Percentiles rank a stretch among this genome's conserved stretches.
Evolutionary conservation across 129 eudicot species (phyloP).

Genomic region (Cynara cardunculus): DNA sequence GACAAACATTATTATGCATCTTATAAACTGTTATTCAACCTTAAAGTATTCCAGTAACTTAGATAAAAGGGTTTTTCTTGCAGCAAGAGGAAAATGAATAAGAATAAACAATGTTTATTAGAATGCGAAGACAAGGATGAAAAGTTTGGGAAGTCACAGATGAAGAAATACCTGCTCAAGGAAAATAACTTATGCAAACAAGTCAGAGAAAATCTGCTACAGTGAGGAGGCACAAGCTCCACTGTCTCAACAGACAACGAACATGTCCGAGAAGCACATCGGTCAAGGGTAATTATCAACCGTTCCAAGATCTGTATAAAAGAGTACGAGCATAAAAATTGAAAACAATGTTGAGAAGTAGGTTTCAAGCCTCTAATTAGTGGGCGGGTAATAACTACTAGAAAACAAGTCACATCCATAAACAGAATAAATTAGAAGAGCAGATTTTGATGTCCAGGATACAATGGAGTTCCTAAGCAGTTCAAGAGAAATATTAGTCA

Average conservation of each 20-base stretch:
- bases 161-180: constrained; percentile 66
- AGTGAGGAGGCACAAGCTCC: constrained; percentile 91
- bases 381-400: not conserved
- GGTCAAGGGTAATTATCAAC: constrained; percentile 77
- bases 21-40: not conserved
- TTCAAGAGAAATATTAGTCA: no score
- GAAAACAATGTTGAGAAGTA: not conserved
- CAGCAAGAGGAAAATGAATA: not conserved
- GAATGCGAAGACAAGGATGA: not conserved
- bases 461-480: no score
- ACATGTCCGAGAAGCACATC: constrained; percentile 97
- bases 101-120: not conserved
- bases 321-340: constrained; percentile 1
- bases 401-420: not conserved
- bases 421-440: no score
- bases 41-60: not conserved
- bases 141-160: not conserved
- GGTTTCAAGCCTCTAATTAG: not conserved
- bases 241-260: constrained; percentile 93
- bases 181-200: constrained; percentile 87
- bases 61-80: not conserved
- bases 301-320: constrained; percentile 67
- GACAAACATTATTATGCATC: no score
- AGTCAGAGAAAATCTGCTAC: constrained; percentile 91
- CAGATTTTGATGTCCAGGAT: no score